Evolutionary conservation across 768 basidiomycete species (phyloP).

Genomic region (Chalciporus piperatus): DNA sequence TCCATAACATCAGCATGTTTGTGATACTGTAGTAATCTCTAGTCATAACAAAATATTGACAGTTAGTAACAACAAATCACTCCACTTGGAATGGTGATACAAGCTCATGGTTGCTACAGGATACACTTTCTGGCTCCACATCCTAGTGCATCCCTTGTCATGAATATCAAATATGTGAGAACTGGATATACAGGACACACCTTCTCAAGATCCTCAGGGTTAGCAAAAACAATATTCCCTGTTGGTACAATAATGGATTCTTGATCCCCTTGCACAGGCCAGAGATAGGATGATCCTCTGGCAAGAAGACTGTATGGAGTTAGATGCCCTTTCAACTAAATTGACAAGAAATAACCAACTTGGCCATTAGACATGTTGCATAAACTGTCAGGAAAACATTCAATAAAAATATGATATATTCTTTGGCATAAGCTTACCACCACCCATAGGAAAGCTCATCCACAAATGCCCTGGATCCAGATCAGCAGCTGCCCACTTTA

Average conservation of each 20-base stretch:
- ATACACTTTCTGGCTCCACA: too few relatives aligned
- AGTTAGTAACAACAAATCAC: too few relatives aligned
- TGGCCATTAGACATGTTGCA: conserved; percentile 27
- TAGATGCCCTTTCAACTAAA: not conserved
- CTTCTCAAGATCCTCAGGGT: not conserved
- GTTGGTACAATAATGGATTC: not conserved
- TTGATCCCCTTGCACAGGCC: not conserved
- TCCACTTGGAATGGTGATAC: too few relatives aligned
- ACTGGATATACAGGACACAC: conserved; percentile 1
- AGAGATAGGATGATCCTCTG: conserved; percentile 30
- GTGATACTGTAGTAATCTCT: too few relatives aligned
- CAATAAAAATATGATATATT: not conserved
- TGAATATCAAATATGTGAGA: not conserved
- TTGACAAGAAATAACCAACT: conserved; percentile 13
- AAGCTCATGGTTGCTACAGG: not conserved
- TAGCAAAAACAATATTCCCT: conserved; percentile 8
- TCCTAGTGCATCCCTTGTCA: not conserved
- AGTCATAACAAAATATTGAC: too few relatives aligned
- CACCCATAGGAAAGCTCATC: conserved; percentile 26
- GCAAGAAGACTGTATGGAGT: conserved; percentile 22
- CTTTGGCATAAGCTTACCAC: conserved; percentile 14
- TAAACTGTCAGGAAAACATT: conserved; percentile 17
- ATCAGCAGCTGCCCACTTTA: conserved; percentile 18
- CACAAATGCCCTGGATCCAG: conserved; percentile 18
- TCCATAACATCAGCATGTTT: too few relatives aligned